Base-by-base conservation (phyloP, 768 basidiomycete genomes). In the Gloeostereum incarnatum region DNA sequence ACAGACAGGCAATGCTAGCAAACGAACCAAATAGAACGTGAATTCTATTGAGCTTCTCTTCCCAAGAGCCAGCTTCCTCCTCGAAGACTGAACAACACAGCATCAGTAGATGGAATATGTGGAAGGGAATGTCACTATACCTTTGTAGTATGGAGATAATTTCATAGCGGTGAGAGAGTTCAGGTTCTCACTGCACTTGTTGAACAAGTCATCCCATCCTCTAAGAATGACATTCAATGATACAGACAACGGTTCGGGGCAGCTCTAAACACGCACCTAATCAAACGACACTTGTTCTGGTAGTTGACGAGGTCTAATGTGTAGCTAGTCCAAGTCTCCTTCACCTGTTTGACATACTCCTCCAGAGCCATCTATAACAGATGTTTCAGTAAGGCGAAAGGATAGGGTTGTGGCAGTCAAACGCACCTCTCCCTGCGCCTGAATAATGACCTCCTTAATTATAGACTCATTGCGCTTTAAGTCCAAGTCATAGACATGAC, bases 121-220 rank as follows among this genome's bases (percentile, higher is more conserved):
- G 32, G 5, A 42, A n/a, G n/a, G 5, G 18, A 42, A 31, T 16
- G 23, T 11, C 11, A 35, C 11, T 66, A 34, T 18, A 85, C 89
- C 92, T 73, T 96, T 93, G 61, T 97, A 98, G 54, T 98, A 97
- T 0, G 96, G 96, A 6, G 96, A 99, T 20, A 96, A 60, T 55
- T 93, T 94, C 96, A 99, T 99, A 1, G 96, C 93, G 2, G 79
- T 78, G 27, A 99, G 70, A 1, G 94, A 97, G 54, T 96, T 98
- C 51, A 98, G 55, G 53, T 99, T 96, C 60, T 99, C 96, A 48
- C 89, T 81, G 56, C 96, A 98, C 60, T 96, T 97, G 60, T 75
- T 90, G 65, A 97, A 94, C 19, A 96, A 67, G 37, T 97, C 93
- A 54, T 97, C 93, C 92, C 92, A 97, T 14, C 90, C 92, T 57